Evolutionary conservation across 2,329 filamentous ascomycete genomes (phyloP).

Genomic region (Hyphodiscus sp.): DNA sequence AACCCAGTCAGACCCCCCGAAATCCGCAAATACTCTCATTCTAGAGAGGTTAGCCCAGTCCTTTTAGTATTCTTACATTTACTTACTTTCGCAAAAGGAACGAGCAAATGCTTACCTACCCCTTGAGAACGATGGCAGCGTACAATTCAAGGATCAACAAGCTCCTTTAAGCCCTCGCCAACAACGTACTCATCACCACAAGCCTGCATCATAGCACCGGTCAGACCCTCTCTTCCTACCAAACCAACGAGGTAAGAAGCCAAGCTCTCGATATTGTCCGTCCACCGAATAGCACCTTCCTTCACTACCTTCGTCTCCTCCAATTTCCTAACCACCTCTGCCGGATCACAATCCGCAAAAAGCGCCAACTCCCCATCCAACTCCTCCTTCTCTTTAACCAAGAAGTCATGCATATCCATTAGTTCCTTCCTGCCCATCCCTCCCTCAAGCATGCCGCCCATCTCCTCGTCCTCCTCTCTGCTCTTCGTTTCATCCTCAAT

Average conservation of each 20-base stretch:
- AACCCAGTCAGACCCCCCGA: not conserved
- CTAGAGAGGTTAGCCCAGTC: not conserved
- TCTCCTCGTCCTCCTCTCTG: conserved; percentile 29
- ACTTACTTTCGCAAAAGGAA: not conserved
- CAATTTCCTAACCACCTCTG: conserved; percentile 23
- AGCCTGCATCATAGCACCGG: conserved; percentile 30
- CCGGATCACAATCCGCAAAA: conserved; percentile 28
- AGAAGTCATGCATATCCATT: conserved; percentile 21
- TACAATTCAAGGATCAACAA: conserved; percentile 12
- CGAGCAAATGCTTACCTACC: too few relatives aligned
- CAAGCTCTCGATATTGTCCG: conserved; percentile 29
- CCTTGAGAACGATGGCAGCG: not conserved
- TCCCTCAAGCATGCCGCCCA: conserved; percentile 16
- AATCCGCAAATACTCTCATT: not conserved
- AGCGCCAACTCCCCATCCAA: conserved; percentile 28
- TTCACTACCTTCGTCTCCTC: conserved; percentile 25
- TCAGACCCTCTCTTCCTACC: conserved; percentile 26
- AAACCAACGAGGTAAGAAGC: conserved; percentile 29
- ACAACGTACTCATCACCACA: conserved; percentile 44
- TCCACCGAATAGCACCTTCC: conserved; percentile 26
- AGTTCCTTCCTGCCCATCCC: conserved; percentile 23
- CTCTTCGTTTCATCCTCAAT: conserved; percentile 31
- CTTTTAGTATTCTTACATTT: not conserved
- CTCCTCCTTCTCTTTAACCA: conserved; percentile 23
- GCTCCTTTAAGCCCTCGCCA: conserved; percentile 39